A percentile compares a stretch with the other conserved stretches of the same genome.
These are phyloP conservation scores for Trypanosomatidae sp. DNA, from an alignment of 208 protist species.

Conservation along the genomic window DNA sequence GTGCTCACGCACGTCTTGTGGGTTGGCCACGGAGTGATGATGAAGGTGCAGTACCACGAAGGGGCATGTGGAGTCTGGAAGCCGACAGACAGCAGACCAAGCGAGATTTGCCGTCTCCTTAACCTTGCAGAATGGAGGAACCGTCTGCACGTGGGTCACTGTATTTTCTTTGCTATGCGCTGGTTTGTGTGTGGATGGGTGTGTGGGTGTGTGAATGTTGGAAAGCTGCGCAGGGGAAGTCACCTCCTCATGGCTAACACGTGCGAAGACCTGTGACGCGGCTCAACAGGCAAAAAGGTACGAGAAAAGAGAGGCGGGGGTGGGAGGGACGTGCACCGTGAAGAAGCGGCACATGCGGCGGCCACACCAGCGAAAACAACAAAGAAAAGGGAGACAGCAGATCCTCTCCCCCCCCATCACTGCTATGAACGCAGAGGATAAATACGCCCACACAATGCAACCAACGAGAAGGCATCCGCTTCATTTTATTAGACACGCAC, in stretches of 20 bases:
- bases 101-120: not conserved
- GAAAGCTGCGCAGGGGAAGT: not conserved
- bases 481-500: not conserved
- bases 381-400: not conserved
- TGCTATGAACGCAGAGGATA: not conserved
- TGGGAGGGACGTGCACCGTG: not conserved
- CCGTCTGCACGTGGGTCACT: not conserved
- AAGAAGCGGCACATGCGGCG: not conserved
- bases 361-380: not conserved
- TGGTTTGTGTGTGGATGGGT: not conserved
- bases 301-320: not conserved
- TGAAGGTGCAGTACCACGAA: not conserved
- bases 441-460: not conserved
- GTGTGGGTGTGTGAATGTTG: not conserved
- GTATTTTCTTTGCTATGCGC: not conserved
- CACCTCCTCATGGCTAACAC: not conserved
- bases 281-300: not conserved
- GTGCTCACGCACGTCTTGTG: not conserved
- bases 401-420: not conserved
- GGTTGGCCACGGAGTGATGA: not conserved
- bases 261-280: not conserved
- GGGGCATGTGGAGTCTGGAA: not conserved
- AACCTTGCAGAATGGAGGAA: not conserved
- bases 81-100: not conserved
- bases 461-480: not conserved